These are phyloP conservation scores for Dissophora globulifera DNA, from an alignment of 192 early-diverging fungal species.

Conservation along the genomic window DNA sequence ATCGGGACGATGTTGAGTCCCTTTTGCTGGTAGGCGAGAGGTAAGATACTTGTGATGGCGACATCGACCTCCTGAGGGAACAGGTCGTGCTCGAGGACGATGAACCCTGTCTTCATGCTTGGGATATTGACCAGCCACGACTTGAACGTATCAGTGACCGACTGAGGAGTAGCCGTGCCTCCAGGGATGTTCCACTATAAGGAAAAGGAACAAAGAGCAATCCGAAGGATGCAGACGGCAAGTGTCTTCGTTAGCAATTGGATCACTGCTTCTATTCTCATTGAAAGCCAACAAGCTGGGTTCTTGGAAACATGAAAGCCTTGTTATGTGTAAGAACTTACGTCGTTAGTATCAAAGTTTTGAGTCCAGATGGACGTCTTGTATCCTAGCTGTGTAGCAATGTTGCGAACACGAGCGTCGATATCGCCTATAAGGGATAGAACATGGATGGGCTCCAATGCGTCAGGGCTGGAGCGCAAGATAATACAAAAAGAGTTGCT, in stretches of 20 bases:
- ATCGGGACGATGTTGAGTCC: slow-evolving; percentile 42
- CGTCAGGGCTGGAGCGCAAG: not conserved
- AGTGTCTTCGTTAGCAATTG: too few relatives aligned
- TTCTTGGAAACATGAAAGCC: not conserved
- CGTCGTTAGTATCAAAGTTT: slow-evolving; percentile 60
- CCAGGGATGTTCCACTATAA: slow-evolving; percentile 35
- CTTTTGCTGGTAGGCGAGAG: slow-evolving; percentile 19
- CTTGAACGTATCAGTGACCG: slow-evolving; percentile 36
- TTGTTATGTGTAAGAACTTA: slow-evolving; percentile 22
- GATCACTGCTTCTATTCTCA: too few relatives aligned
- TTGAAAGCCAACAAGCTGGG: too few relatives aligned
- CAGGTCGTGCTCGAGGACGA: slow-evolving; percentile 64
- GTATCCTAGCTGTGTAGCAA: slow-evolving; percentile 56
- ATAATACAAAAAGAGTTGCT: too few relatives aligned
- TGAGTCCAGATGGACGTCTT: slow-evolving; percentile 61
- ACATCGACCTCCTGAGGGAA: slow-evolving; percentile 58
- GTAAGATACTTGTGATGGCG: slow-evolving; percentile 41
- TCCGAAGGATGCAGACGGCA: too few relatives aligned
- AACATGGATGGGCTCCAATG: not conserved
- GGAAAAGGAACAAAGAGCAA: not conserved
- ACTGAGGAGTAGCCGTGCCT: slow-evolving; percentile 23
- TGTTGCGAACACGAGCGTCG: slow-evolving; percentile 59
- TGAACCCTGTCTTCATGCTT: slow-evolving; percentile 53
- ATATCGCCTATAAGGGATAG: slow-evolving; percentile 57
- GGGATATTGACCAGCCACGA: slow-evolving; percentile 55